A percentile compares a stretch with the other conserved stretches of the same genome.
phyloP scores from a whole-genome alignment of 257 asterid species.

The Solanum arcanum region DNA sequence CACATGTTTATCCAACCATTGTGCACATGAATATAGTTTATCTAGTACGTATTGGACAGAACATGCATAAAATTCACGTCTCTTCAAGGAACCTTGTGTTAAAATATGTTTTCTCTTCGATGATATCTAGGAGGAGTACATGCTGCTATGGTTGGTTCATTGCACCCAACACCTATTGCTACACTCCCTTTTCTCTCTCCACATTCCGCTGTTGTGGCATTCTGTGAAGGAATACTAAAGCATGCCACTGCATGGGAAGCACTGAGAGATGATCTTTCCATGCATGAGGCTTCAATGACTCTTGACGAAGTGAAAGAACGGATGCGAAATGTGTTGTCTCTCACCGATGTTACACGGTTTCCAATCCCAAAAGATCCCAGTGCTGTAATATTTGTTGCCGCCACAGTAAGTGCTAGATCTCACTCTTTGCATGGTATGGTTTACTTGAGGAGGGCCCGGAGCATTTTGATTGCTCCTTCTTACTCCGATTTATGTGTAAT shows the following conservation, averaged over 20 bases:
- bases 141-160: constrained; percentile 98
- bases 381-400: constrained; percentile 83
- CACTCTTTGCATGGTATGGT: not conserved
- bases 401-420: constrained; percentile 51
- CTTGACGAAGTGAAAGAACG: constrained; percentile 83
- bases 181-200: constrained; percentile 95
- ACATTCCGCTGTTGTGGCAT: constrained; percentile 94
- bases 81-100: not conserved
- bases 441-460: not conserved
- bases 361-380: constrained; percentile 82
- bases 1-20: not conserved
- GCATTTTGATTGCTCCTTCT: not conserved
- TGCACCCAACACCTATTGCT: constrained; percentile 89
- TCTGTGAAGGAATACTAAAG: constrained; percentile 84
- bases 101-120: not conserved
- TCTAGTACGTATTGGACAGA: not conserved
- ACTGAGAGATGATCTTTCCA: constrained; percentile 57
- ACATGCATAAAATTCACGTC: not conserved
- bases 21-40: not conserved
- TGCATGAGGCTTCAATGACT: constrained; percentile 38
- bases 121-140: constrained; percentile 82
- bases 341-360: constrained; percentile 88
- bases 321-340: constrained; percentile 79
- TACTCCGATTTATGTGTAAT: not conserved
- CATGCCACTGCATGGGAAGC: constrained; percentile 99